These are phyloP conservation scores for Erodium chrysanthum DNA, from an alignment of 441 rosid genomes.

Conservation along the genomic window DNA sequence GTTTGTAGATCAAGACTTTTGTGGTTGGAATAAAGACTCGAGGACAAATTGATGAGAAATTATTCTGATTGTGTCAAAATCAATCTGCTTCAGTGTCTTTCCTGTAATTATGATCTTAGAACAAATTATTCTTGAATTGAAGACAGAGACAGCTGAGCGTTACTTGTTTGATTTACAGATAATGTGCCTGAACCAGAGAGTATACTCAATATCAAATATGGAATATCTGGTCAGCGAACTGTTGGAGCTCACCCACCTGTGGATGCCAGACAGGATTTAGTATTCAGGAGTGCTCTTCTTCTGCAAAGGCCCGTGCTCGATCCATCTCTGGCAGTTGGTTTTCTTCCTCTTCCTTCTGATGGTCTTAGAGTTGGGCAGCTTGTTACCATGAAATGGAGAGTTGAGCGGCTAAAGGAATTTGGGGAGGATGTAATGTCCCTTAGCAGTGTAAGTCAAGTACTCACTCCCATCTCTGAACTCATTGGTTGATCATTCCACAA, in stretches of 20 bases:
- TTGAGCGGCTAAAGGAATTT: conserved; percentile 69
- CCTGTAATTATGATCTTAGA: neutral
- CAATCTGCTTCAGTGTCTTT: neutral
- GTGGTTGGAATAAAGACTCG: neutral
- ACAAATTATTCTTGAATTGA: neutral
- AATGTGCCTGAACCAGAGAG: conserved; percentile 40
- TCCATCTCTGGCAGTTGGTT: conserved; percentile 86
- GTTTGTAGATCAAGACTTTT: neutral
- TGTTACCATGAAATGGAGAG: conserved; percentile 78
- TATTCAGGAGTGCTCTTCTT: conserved; percentile 68
- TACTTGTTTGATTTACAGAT: conserved; percentile 27
- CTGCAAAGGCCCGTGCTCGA: conserved; percentile 89
- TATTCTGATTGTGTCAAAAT: neutral
- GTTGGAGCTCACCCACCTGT: conserved; percentile 85
- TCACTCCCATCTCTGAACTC: neutral
- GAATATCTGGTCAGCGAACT: conserved; percentile 63
- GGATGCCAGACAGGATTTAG: conserved; percentile 39
- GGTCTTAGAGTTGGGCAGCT: conserved; percentile 88
- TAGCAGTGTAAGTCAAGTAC: conserved; percentile 40
- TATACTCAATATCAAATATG: conserved; percentile 70
- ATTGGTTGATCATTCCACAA: neutral
- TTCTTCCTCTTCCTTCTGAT: conserved; percentile 70
- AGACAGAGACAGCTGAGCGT: neutral
- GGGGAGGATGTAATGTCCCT: conserved; percentile 34
- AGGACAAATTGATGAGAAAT: neutral